These are phyloP conservation scores for Tetratostichococcus sp. DNA, from an alignment of 139 green algal genomes.

Conservation along the genomic window DNA sequence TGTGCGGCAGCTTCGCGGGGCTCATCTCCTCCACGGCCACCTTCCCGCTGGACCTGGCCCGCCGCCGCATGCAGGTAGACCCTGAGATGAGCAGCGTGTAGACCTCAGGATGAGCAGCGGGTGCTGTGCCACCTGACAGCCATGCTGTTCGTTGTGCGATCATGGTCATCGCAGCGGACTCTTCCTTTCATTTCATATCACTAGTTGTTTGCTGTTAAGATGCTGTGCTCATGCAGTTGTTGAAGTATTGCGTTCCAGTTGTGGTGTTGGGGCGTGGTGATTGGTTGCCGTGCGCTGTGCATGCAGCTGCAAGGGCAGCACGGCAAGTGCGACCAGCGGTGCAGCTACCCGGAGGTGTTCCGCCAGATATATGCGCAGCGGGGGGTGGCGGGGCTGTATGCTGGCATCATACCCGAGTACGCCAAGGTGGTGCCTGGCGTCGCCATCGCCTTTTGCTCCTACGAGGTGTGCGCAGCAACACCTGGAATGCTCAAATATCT, in stretches of 20 bases:
- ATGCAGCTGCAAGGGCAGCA: conserved; percentile 42
- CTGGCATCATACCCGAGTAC: conserved; percentile 85
- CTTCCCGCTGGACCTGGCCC: conserved; percentile 86
- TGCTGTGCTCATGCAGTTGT: no score
- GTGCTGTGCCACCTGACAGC: no score
- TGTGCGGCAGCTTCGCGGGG: conserved; percentile 72
- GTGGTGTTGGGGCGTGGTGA: no score
- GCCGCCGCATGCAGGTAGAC: conserved; percentile 70
- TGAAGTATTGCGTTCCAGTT: no score
- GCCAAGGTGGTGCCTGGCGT: conserved; percentile 83
- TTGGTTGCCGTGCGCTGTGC: no score
- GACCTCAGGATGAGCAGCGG: no score
- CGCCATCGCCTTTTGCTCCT: conserved; percentile 82
- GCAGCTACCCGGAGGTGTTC: conserved; percentile 49
- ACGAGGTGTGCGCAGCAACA: conserved; percentile 43
- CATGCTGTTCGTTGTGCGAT: no score
- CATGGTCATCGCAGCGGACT: no score
- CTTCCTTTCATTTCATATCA: no score
- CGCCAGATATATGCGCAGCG: conserved; percentile 33
- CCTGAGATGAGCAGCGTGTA: not conserved
- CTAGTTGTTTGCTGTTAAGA: no score
- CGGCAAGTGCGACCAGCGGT: conserved; percentile 21
- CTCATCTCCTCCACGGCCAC: conserved; percentile 77
- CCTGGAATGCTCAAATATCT: conserved; percentile 37
- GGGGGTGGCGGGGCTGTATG: conserved; percentile 65